Conservation (phyloP, 345 rosid genomes). For the Linum lewisii region DNA sequence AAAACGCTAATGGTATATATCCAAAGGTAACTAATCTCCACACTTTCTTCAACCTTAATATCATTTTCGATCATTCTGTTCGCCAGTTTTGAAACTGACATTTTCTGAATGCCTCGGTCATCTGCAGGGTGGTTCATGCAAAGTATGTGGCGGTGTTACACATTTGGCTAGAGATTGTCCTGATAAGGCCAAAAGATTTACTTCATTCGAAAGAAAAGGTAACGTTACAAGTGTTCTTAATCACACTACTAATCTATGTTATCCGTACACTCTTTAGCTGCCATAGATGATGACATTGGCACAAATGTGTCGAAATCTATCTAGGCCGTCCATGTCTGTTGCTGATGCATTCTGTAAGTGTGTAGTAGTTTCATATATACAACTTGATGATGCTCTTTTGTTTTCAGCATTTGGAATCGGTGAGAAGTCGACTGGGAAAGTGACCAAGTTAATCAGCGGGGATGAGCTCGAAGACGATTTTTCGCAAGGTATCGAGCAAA, state of each 20-base stretch:
- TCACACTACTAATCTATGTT: neutral
- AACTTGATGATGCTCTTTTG: slow-evolving; percentile 2
- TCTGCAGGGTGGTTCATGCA: slow-evolving; percentile 80
- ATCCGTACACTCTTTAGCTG: too few relatives aligned
- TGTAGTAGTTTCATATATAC: neutral
- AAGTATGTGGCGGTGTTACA: slow-evolving; percentile 81
- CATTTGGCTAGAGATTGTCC: slow-evolving; percentile 96
- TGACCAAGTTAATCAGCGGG: slow-evolving; percentile 63
- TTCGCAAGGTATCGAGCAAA: slow-evolving; percentile 25
- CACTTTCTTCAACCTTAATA: slow-evolving; percentile 6
- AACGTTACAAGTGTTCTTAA: slow-evolving; percentile 17
- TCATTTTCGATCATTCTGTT: neutral
- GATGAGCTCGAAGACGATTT: slow-evolving; percentile 94
- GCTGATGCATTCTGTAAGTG: too few relatives aligned
- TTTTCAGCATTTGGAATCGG: slow-evolving; percentile 32
- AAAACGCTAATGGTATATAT: slow-evolving; percentile 74
- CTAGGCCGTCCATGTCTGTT: too few relatives aligned
- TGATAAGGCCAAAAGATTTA: slow-evolving; percentile 38
- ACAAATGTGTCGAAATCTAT: too few relatives aligned
- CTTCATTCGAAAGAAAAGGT: slow-evolving; percentile 27
- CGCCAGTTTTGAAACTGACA: slow-evolving; percentile 3
- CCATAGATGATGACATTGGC: too few relatives aligned
- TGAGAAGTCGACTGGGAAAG: slow-evolving; percentile 34
- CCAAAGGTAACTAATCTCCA: slow-evolving; percentile 58
- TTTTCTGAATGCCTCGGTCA: slow-evolving; percentile 5